Evolutionary conservation across 495 filamentous ascomycete species (phyloP).

Genomic region (Cladorrhinum samala): DNA sequence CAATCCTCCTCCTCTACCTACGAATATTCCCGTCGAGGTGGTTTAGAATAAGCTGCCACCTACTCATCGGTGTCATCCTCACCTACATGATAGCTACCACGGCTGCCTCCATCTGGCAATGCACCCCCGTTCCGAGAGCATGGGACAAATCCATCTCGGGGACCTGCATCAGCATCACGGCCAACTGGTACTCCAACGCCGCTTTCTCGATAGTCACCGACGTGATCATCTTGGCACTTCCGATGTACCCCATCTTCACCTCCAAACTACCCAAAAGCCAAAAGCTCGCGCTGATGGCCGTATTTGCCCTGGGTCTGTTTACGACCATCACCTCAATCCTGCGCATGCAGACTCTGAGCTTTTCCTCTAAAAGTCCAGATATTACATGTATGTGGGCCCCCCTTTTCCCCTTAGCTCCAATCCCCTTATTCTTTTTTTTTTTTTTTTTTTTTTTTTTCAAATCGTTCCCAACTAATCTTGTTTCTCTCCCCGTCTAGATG

Average conservation of each 20-base stretch:
- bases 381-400: slow-evolving; percentile 17
- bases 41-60: slow-evolving; percentile 18
- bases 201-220: slow-evolving; percentile 25
- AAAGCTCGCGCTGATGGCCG: slow-evolving; percentile 29
- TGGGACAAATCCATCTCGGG: slow-evolving; percentile 27
- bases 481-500: slow-evolving; percentile 5
- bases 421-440: background rate
- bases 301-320: slow-evolving; percentile 34
- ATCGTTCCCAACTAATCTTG: background rate
- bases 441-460: too few species aligned
- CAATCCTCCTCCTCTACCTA: slow-evolving; percentile 29
- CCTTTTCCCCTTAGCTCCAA: background rate
- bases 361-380: slow-evolving; percentile 17
- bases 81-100: slow-evolving; percentile 23
- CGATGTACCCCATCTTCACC: slow-evolving; percentile 29
- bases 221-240: slow-evolving; percentile 28
- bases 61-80: slow-evolving; percentile 19
- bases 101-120: slow-evolving; percentile 24
- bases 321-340: slow-evolving; percentile 19
- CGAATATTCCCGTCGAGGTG: slow-evolving; percentile 23
- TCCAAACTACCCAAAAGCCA: slow-evolving; percentile 27
- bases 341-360: slow-evolving; percentile 17
- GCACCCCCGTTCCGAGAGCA: slow-evolving; percentile 21
- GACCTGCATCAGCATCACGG: slow-evolving; percentile 22
- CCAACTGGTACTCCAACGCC: slow-evolving; percentile 25